Conservation (phyloP, 306 rosid species). For the cucumber (Cucumis sativus) region DNA sequence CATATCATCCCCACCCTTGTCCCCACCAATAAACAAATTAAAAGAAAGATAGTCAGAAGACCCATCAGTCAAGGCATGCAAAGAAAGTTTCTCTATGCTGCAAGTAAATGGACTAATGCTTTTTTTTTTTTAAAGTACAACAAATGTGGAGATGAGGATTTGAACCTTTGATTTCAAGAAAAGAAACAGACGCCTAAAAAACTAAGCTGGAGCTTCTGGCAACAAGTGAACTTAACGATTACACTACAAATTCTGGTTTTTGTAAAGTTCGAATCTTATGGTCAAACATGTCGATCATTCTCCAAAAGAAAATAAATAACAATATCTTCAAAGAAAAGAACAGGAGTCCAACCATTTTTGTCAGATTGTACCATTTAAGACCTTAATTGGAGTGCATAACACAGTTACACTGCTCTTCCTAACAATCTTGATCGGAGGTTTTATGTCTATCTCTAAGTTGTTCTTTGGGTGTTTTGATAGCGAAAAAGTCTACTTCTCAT, state of each 20-base stretch:
- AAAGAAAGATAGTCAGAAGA: not conserved
- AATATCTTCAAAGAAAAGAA: not conserved
- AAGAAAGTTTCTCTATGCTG: not conserved
- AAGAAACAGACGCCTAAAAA: not conserved
- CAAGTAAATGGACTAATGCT: not conserved
- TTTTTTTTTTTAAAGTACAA: not conserved
- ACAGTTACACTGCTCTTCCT: not conserved
- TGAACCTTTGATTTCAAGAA: not conserved
- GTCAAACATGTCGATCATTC: not conserved
- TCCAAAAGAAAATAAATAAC: not conserved
- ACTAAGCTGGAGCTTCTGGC: not conserved
- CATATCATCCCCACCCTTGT: slow-evolving; percentile 4
- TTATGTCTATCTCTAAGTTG: not conserved
- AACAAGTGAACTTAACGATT: not conserved
- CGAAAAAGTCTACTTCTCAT: not conserved
- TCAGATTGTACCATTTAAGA: not conserved
- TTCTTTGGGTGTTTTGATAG: not conserved
- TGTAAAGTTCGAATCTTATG: not conserved
- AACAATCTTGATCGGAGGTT: not conserved
- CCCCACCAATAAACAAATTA: not conserved
- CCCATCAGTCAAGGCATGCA: not conserved
- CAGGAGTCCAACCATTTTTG: not conserved
- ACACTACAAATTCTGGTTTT: not conserved
- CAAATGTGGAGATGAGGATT: not conserved
- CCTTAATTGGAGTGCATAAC: not conserved